phyloP scores from a whole-genome alignment of 1,284 basidiomycete genomes.

The Ustilago nuda region DNA sequence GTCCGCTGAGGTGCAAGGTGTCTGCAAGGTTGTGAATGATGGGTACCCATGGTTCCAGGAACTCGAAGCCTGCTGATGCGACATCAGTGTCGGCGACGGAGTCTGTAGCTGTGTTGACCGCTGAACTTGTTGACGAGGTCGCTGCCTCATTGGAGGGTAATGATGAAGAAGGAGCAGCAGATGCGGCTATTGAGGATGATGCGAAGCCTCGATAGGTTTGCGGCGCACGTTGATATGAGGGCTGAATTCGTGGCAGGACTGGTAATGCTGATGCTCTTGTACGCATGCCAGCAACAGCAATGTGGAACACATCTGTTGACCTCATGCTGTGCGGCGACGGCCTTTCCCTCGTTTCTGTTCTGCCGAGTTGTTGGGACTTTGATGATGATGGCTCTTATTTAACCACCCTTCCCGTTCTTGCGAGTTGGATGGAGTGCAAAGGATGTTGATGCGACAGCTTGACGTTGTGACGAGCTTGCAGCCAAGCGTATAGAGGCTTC shows the following conservation, averaged over 20 bases:
- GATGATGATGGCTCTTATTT: no score
- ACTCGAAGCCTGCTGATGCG: constrained; percentile 39
- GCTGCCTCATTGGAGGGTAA: neutral
- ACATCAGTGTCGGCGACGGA: constrained; percentile 11
- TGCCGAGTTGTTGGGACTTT: neutral
- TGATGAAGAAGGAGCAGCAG: constrained; percentile 7
- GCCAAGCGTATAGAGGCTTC: constrained; percentile 2
- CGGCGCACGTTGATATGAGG: neutral
- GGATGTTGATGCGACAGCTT: neutral
- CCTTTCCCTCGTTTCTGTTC: neutral
- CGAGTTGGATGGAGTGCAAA: neutral
- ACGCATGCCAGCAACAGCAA: constrained; percentile 22
- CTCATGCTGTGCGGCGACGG: constrained; percentile 8
- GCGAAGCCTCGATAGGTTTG: constrained; percentile 24
- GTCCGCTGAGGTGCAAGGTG: constrained; percentile 44
- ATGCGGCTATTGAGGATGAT: constrained; percentile 11
- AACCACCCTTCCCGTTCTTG: neutral
- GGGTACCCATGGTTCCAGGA: constrained; percentile 48
- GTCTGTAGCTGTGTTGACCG: constrained; percentile 9
- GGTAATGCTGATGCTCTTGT: constrained; percentile 17
- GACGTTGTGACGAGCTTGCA: neutral
- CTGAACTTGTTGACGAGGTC: neutral
- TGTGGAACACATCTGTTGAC: constrained; percentile 17
- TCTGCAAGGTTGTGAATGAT: constrained; percentile 49
- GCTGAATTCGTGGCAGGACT: neutral